Evolutionary conservation across 73 alveolate genomes (phyloP).

Genomic region (Paramecium octaurelia): DNA sequence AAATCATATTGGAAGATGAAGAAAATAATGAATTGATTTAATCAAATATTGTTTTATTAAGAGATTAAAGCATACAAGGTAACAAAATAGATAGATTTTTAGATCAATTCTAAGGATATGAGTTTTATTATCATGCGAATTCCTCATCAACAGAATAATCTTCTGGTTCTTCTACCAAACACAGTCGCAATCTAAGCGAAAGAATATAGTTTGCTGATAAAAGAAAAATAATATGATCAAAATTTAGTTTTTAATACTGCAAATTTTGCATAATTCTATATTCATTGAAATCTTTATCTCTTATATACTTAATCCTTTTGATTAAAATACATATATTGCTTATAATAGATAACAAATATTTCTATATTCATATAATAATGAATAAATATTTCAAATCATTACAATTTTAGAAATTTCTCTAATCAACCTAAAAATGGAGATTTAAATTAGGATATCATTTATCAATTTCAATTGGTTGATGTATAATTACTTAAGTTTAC

Average conservation of each 20-base stretch:
- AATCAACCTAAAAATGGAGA: no score
- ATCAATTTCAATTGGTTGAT: no score
- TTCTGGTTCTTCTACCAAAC: background rate
- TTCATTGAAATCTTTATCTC: background rate
- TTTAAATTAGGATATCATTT: no score
- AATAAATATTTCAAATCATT: no score
- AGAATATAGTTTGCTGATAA: background rate
- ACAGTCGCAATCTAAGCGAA: background rate
- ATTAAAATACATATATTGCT: no score
- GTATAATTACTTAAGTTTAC: no score
- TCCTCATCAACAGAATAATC: background rate
- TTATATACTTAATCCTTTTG: no score
- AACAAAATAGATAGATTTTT: background rate
- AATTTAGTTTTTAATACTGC: background rate
- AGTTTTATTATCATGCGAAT: background rate
- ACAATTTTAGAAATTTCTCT: no score
- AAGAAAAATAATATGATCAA: background rate
- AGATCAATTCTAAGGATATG: background rate
- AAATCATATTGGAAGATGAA: constrained; percentile 46
- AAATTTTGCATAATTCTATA: background rate
- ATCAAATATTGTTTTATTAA: background rate
- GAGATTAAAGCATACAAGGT: background rate
- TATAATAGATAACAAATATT: no score
- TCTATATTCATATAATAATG: no score
- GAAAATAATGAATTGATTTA: constrained; percentile 44